These are phyloP conservation scores for Xylariaceae sp. DNA, from an alignment of 2,329 filamentous ascomycete species.

Conservation along the genomic window DNA sequence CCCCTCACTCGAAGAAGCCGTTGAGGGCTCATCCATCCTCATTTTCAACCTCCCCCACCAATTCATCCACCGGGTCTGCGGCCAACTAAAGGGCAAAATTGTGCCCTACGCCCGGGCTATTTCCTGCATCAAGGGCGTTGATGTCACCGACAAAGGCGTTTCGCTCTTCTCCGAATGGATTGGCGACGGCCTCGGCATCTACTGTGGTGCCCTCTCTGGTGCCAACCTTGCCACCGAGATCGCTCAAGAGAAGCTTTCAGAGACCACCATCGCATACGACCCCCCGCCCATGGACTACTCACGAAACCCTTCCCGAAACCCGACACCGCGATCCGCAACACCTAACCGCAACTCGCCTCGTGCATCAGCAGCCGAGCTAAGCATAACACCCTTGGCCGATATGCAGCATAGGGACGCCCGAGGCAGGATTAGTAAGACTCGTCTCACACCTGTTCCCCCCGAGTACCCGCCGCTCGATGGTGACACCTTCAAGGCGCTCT, in stretches of 20 bases:
- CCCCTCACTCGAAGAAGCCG: constrained; percentile 73
- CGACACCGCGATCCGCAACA: constrained; percentile 44
- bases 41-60: constrained; percentile 97
- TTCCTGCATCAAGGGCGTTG: constrained; percentile 97
- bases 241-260: constrained; percentile 91
- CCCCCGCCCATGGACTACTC: constrained; percentile 81
- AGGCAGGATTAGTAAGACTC: constrained; percentile 63
- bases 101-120: constrained; percentile 89
- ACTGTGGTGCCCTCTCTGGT: constrained; percentile 91
- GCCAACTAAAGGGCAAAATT: constrained; percentile 81
- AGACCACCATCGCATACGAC: constrained; percentile 95
- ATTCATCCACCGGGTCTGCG: constrained; percentile 85
- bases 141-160: constrained; percentile 81
- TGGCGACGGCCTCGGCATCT: constrained; percentile 84
- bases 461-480: constrained; percentile 88
- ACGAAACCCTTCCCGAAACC: constrained; percentile 60
- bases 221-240: constrained; percentile 97
- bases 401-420: constrained; percentile 66
- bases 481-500: constrained; percentile 74
- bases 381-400: constrained; percentile 48
- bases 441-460: constrained; percentile 69
- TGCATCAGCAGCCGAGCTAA: constrained; percentile 46
- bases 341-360: constrained; percentile 47
- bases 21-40: constrained; percentile 79
- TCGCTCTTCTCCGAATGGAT: constrained; percentile 94